Evolutionary conservation across 2,329 filamentous ascomycete species (phyloP).

Genomic region (Bipolaris oryzae): DNA sequence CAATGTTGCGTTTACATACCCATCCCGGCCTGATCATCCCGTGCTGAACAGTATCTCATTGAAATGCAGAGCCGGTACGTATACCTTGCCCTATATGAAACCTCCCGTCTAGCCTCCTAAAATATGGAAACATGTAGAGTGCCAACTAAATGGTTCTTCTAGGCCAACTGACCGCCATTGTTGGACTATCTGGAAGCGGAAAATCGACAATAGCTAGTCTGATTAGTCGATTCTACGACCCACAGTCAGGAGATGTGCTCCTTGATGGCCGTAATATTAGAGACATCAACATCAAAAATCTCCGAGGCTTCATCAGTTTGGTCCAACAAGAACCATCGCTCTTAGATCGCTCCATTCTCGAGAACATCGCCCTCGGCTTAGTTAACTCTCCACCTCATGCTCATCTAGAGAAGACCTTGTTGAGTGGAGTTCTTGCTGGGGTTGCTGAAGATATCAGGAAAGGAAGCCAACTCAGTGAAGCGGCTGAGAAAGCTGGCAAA

Average conservation of each 20-base stretch:
- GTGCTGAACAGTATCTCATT: conserved; percentile 50
- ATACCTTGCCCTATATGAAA: not conserved
- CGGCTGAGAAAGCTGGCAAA: conserved; percentile 23
- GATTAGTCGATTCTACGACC: conserved; percentile 50
- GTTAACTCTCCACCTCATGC: conserved; percentile 50
- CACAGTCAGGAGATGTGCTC: conserved; percentile 61
- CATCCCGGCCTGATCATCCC: conserved; percentile 48
- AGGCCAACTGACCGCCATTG: conserved; percentile 51
- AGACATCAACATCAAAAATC: conserved; percentile 45
- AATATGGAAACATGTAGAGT: too few relatives aligned
- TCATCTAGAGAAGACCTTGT: conserved; percentile 54
- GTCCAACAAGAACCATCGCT: conserved; percentile 61
- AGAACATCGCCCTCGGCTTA: conserved; percentile 61
- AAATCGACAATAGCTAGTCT: conserved; percentile 52
- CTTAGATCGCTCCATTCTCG: conserved; percentile 58
- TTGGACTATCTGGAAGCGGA: conserved; percentile 52
- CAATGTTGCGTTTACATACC: conserved; percentile 51
- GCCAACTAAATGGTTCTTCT: not conserved
- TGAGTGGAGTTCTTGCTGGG: conserved; percentile 57
- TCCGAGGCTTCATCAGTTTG: conserved; percentile 47
- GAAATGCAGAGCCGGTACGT: conserved; percentile 38
- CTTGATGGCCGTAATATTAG: conserved; percentile 57
- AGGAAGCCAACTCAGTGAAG: conserved; percentile 55
- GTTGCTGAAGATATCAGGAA: conserved; percentile 60
- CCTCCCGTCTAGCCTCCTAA: too few relatives aligned